Evolutionary conservation across 768 basidiomycete genomes (phyloP).

Genomic region (Polyporus arcularius): DNA sequence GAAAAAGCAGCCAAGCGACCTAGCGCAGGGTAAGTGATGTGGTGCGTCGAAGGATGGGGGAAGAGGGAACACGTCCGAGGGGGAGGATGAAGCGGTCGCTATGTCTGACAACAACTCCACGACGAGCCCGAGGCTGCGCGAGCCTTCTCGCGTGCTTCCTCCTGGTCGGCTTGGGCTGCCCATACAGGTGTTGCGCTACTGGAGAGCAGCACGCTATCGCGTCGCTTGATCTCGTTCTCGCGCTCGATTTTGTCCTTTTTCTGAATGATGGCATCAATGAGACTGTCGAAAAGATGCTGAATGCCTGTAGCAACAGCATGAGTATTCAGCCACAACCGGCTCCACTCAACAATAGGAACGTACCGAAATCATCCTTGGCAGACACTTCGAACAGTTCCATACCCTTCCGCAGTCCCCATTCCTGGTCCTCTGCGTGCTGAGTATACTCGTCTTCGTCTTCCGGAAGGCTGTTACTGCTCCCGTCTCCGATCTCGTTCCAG

Average conservation of each 20-base stretch:
- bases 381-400: conserved; percentile 93
- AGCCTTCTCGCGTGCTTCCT: conserved; percentile 64
- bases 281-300: conserved; percentile 72
- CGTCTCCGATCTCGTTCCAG: conserved; percentile 59
- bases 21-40: neutral
- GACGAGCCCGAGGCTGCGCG: conserved; percentile 42
- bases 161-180: conserved; percentile 79
- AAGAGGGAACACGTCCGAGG: neutral
- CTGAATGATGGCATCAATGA: conserved; percentile 79
- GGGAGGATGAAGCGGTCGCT: conserved; percentile 19
- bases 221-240: conserved; percentile 77
- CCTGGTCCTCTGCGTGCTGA: conserved; percentile 51
- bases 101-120: conserved; percentile 72
- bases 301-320: conserved; percentile 54
- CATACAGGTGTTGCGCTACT: conserved; percentile 65
- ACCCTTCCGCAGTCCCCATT: conserved; percentile 79
- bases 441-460: conserved; percentile 53
- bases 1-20: conserved; percentile 8
- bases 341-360: conserved; percentile 24
- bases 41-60: neutral
- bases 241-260: conserved; percentile 78
- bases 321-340: neutral
- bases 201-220: conserved; percentile 81
- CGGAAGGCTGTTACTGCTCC: conserved; percentile 65
- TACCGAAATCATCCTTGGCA: conserved; percentile 85